Evolutionary conservation across 169 alveolate species (phyloP).

Genomic region (Theileria equi): DNA sequence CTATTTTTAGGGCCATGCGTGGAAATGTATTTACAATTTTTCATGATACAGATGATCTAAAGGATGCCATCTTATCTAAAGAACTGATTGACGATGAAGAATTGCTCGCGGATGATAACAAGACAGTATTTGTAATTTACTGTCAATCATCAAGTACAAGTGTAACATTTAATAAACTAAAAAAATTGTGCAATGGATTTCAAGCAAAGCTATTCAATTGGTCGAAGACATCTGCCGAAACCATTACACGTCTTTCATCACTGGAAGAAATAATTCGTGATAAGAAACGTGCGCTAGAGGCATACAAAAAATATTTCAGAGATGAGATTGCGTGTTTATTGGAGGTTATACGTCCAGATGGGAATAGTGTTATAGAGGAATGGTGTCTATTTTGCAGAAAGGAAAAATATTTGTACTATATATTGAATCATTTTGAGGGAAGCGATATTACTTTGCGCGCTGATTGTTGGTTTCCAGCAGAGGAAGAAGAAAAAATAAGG

Average conservation of each 20-base stretch:
- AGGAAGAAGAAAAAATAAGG: slow-evolving; percentile 85
- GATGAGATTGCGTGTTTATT: slow-evolving; percentile 82
- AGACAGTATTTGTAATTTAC: slow-evolving; percentile 91
- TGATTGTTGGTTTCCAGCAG: slow-evolving; percentile 95
- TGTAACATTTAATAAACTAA: slow-evolving; percentile 84
- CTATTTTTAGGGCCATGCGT: slow-evolving; percentile 93
- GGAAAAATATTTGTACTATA: slow-evolving; percentile 90
- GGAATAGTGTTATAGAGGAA: slow-evolving; percentile 89
- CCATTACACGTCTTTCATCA: slow-evolving; percentile 68
- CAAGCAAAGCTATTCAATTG: slow-evolving; percentile 84
- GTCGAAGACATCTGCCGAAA: slow-evolving; percentile 75
- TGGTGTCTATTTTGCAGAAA: slow-evolving; percentile 89
- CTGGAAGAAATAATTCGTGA: slow-evolving; percentile 80
- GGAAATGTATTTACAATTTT: slow-evolving; percentile 93
- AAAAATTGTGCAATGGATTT: slow-evolving; percentile 89
- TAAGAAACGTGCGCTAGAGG: slow-evolving; percentile 85
- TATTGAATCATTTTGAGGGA: slow-evolving; percentile 89
- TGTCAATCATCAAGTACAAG: slow-evolving; percentile 86
- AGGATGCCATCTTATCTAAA: slow-evolving; percentile 57
- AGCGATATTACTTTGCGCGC: slow-evolving; percentile 90
- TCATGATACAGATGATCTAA: slow-evolving; percentile 80
- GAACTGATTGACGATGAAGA: slow-evolving; percentile 56
- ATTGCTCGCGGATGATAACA: slow-evolving; percentile 40
- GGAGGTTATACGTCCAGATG: slow-evolving; percentile 80
- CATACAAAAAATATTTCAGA: slow-evolving; percentile 83